Evolutionary conservation across 1,284 basidiomycete genomes (phyloP), one percentile per base, ranked within the genome.

Genomic region (Sanguinoderma infundibulare): DNA sequence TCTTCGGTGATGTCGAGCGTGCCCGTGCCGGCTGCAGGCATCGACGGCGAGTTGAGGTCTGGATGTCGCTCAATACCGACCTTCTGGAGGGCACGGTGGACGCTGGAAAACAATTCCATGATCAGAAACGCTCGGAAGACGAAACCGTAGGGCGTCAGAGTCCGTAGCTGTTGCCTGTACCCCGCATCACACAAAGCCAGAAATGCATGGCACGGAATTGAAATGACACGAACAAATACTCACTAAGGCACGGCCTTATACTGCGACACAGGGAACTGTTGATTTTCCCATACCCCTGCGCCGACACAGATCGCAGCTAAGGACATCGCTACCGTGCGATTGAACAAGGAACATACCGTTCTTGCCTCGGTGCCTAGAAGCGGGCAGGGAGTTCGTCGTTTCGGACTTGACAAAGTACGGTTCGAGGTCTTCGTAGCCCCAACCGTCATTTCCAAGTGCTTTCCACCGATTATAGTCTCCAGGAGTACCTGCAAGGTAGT

Each of bases 401-500:
- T 81, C 75, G 0, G 74, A 73, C 59, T 74, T 79, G 9, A 70
- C 62, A 62, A 81, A 80, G 55, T 75, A 77, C 1, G 74, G 75
- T 60, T 72, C 61, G 17, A 81, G 56, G 14, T 79, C 75, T 1
- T 73, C 67, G 61, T 72, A 81, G 4, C 70, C 69, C 78, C 78
- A 81, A 1, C 76, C 77, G 24, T 69, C 65, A 35, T 73, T 65
- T 0, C 77, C 78, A 14, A 65, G 65, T 7, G 68, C 65, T 32
- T 60, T 67, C 80, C 79, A 81, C 17, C 69, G 64, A 49, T 79
- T 73, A 53, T 76, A 81, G 54, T 80, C 78, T 0, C 72, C 75
- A 14, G 78, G 74, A 1, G 71, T 44, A 3, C 66, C 62, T 61
- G 40, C 24, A 7, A 20, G 1, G 10, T 34, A 7, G 8, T 54